These are phyloP conservation scores for Coemansia pectinata DNA, from an alignment of 192 early-diverging fungal species.

Conservation along the genomic window DNA sequence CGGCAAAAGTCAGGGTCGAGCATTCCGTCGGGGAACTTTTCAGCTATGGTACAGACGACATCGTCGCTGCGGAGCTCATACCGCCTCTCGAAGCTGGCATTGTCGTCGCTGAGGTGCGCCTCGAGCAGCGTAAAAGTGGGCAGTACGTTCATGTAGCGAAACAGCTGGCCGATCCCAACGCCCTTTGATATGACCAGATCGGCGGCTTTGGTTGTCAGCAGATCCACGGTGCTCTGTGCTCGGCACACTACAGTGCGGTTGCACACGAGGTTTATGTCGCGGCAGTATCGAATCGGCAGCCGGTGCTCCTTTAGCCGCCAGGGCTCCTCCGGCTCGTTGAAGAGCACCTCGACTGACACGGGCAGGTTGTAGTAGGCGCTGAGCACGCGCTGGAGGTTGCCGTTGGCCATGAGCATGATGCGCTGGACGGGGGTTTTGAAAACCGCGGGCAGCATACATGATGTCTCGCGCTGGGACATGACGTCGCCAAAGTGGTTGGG, in stretches of 20 bases:
- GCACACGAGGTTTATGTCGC: slow-evolving; percentile 53
- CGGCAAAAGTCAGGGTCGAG: slow-evolving; percentile 41
- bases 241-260: slow-evolving; percentile 46
- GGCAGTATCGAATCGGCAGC: slow-evolving; percentile 45
- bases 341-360: slow-evolving; percentile 46
- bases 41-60: slow-evolving; percentile 45
- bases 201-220: slow-evolving; percentile 41
- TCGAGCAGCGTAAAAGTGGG: slow-evolving; percentile 47
- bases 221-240: slow-evolving; percentile 45
- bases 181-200: slow-evolving; percentile 49
- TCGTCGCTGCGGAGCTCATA: slow-evolving; percentile 50
- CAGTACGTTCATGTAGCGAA: slow-evolving; percentile 54
- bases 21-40: slow-evolving; percentile 52
- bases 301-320: neutral
- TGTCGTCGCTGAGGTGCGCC: slow-evolving; percentile 47
- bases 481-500: slow-evolving; percentile 56
- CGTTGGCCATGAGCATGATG: slow-evolving; percentile 57
- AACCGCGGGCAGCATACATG: slow-evolving; percentile 50
- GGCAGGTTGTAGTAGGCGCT: slow-evolving; percentile 58
- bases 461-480: slow-evolving; percentile 54
- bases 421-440: slow-evolving; percentile 54
- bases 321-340: slow-evolving; percentile 36
- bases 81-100: slow-evolving; percentile 43
- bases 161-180: slow-evolving; percentile 58
- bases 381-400: slow-evolving; percentile 56